phyloP scores from a whole-genome alignment of 768 basidiomycete genomes.

The Termitomyces heimii region DNA sequence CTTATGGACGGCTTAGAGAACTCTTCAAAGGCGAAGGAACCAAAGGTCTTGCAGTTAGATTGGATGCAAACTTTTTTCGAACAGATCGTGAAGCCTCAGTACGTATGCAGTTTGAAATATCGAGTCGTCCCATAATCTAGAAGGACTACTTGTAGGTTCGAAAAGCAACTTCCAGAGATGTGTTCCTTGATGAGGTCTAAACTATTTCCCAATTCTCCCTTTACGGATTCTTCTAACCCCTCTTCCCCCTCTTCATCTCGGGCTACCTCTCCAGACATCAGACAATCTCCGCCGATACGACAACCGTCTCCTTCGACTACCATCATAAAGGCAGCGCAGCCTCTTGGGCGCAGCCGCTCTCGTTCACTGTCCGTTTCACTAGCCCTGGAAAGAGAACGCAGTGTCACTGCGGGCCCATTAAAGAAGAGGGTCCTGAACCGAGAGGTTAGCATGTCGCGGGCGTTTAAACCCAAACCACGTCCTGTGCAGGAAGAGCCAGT shows the following conservation, averaged over 20 bases:
- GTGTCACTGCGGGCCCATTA: conserved; percentile 21
- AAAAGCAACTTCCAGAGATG: conserved; percentile 39
- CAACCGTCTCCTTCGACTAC: conserved; percentile 18
- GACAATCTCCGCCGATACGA: conserved; percentile 2
- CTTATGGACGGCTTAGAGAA: conserved; percentile 37
- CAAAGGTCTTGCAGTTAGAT: conserved; percentile 36
- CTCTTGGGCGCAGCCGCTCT: conserved; percentile 38
- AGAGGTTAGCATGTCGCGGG: conserved; percentile 74
- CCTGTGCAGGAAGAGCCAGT: conserved; percentile 11
- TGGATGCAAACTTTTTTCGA: conserved; percentile 75
- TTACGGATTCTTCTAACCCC: conserved; percentile 51
- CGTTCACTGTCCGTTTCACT: conserved; percentile 67
- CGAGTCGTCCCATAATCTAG: neutral
- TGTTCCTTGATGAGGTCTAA: conserved; percentile 59
- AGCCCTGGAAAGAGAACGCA: conserved; percentile 34
- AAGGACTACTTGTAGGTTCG: conserved; percentile 40
- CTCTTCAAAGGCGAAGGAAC: conserved; percentile 13
- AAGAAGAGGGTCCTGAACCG: conserved; percentile 56
- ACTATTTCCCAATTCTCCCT: conserved; percentile 60
- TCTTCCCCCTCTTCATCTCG: conserved; percentile 23
- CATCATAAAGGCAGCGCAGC: conserved; percentile 15
- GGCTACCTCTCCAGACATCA: conserved; percentile 22
- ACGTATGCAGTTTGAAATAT: conserved; percentile 18
- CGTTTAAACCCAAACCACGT: conserved; percentile 40
- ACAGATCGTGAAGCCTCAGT: conserved; percentile 62